phyloP scores from a whole-genome alignment of 2,329 filamentous ascomycete species.

The Lasiodiplodia citricola region DNA sequence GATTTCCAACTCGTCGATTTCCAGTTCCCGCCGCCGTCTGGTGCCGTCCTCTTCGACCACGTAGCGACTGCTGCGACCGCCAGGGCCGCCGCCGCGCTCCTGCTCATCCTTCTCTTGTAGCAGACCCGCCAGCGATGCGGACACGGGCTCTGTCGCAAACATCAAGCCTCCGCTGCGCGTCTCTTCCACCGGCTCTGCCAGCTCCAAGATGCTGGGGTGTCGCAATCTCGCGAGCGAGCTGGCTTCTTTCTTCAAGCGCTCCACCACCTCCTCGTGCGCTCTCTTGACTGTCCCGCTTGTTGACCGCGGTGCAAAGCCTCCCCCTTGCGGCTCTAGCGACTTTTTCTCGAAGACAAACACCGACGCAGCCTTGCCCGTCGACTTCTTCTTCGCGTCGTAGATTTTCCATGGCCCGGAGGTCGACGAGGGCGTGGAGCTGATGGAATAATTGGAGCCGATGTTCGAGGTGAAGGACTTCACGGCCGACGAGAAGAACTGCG shows the following conservation, averaged over 20 bases:
- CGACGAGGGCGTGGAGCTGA: constrained; percentile 76
- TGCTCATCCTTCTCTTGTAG: constrained; percentile 89
- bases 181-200: constrained; percentile 94
- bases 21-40: constrained; percentile 74
- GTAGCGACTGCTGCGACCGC: constrained; percentile 76
- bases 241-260: constrained; percentile 89
- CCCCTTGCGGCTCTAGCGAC: constrained; percentile 72
- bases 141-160: constrained; percentile 93
- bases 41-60: constrained; percentile 81
- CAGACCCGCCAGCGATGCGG: constrained; percentile 81
- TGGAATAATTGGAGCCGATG: constrained; percentile 88
- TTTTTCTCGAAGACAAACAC: constrained; percentile 96
- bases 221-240: constrained; percentile 84
- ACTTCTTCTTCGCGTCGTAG: constrained; percentile 96
- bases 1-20: constrained; percentile 96
- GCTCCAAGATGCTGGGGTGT: constrained; percentile 89
- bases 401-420: constrained; percentile 95
- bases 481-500: constrained; percentile 79
- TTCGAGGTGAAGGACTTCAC: constrained; percentile 95
- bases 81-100: constrained; percentile 71
- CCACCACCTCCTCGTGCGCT: constrained; percentile 85
- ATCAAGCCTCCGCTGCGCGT: constrained; percentile 89
- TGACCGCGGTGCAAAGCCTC: constrained; percentile 59
- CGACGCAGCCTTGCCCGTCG: constrained; percentile 84
- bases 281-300: constrained; percentile 75